A percentile compares a stretch with the other conserved stretches of the same genome.
These are phyloP conservation scores for Stagonosporopsis vannaccii DNA, from an alignment of 2,329 filamentous ascomycete genomes.

Conservation along the genomic window DNA sequence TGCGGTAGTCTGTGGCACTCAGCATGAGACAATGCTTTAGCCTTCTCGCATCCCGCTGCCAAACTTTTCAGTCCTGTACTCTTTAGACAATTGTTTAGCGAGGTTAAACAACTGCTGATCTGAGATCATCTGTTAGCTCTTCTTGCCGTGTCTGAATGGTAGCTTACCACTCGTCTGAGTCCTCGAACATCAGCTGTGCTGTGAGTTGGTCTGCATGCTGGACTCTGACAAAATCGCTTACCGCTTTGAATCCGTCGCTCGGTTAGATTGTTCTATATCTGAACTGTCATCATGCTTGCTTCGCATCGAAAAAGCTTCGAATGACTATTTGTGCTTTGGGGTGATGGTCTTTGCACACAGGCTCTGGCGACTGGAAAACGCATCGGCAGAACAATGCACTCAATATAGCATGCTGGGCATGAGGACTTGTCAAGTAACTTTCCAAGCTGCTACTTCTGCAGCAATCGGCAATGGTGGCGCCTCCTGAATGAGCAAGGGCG, in stretches of 20 bases:
- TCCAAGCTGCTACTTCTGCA: too few species aligned
- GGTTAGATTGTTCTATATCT: background rate
- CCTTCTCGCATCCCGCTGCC: background rate
- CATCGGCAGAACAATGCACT: slow-evolving; percentile 17
- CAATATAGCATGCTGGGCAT: slow-evolving; percentile 9
- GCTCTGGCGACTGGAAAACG: slow-evolving; percentile 10
- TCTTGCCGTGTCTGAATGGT: background rate
- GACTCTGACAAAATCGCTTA: background rate
- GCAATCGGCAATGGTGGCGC: too few species aligned
- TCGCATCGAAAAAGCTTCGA: too few species aligned
- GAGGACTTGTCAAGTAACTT: slow-evolving; percentile 1
- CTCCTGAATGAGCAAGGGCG: too few species aligned
- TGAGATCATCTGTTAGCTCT: background rate
- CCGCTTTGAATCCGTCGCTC: too few species aligned
- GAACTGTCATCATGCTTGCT: too few species aligned
- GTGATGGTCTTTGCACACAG: background rate
- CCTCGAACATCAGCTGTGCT: background rate
- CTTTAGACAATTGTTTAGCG: background rate
- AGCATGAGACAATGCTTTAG: slow-evolving; percentile 20
- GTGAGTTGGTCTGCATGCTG: too few species aligned
- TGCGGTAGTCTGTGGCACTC: slow-evolving; percentile 19
- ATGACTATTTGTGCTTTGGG: background rate
- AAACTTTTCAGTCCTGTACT: background rate
- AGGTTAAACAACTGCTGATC: background rate
- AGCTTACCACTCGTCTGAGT: background rate